Percentiles rank a stretch among this genome's conserved stretches.
Evolutionary conservation across 352 stramenopile genomes (phyloP).

Genomic region (Halophytophthora polymorphica): DNA sequence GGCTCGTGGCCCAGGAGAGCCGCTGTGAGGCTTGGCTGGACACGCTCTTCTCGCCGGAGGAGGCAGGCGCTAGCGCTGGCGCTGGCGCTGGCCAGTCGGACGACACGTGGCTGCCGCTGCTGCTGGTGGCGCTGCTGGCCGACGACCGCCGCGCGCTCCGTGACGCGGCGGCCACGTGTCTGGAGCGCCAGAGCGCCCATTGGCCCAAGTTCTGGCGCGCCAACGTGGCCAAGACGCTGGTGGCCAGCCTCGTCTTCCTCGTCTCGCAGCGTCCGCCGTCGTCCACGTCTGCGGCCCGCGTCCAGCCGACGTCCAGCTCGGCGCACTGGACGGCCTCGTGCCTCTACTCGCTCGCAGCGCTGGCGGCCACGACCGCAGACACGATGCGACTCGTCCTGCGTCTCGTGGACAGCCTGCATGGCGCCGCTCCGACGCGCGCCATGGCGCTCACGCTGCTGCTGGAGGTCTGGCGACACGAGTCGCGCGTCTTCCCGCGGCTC

Average conservation of each 20-base stretch:
- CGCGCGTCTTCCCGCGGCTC: constrained; percentile 60
- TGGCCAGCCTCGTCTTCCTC: constrained; percentile 62
- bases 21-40: constrained; percentile 31
- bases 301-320: too few relatives aligned
- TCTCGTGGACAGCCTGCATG: constrained; percentile 60
- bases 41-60: constrained; percentile 28
- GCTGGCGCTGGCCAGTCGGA: constrained; percentile 3
- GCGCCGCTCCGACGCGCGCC: constrained; percentile 22
- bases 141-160: constrained; percentile 28
- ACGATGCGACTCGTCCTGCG: constrained; percentile 76
- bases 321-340: constrained; percentile 35
- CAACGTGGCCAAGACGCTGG: constrained; percentile 36
- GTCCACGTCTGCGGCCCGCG: too few relatives aligned
- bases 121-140: constrained; percentile 39
- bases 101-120: constrained; percentile 30
- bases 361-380: constrained; percentile 53
- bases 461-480: constrained; percentile 62
- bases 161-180: constrained; percentile 18
- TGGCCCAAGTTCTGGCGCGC: constrained; percentile 32
- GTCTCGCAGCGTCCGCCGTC: constrained; percentile 38
- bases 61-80: not conserved
- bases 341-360: constrained; percentile 45
- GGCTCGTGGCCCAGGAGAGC: constrained; percentile 21
- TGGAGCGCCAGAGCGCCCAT: constrained; percentile 35
- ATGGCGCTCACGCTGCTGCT: constrained; percentile 59